Evolutionary conservation across 352 stramenopile species (phyloP), one percentile per base, ranked within the genome.

Genomic region (Plasmopara muralis): DNA sequence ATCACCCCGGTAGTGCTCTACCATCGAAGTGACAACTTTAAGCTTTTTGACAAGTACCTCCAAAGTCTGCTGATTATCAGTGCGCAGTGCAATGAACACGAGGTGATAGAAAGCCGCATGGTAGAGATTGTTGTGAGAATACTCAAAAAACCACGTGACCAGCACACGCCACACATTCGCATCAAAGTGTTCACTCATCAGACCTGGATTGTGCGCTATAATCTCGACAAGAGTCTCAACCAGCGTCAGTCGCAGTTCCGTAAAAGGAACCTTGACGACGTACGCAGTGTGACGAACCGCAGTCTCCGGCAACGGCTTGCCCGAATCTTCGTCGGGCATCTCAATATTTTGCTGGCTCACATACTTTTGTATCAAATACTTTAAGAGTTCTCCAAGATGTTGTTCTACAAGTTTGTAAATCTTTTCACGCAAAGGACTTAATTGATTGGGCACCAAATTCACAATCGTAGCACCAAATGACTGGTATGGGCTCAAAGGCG

Each of bases 71-170:
- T 91, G 75, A 48, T 95, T 86, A 50, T 96, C 86, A 16, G 81
- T 88, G 45, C 83, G 83, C 47, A 96, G 58, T 12, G 81, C 80
- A 60, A 93, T 85, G 57, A 95, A 92, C 25, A 96, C 70, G 25
- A 96, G 70, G 57, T 93, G 85, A 62, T 94, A 95, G 45, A 96
- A 96, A 18, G 83, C 70, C 28, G 77, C 77, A 53, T 95, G 85
- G 51, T 95, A 96, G 53, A 96, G 35, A 54, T 95, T 96, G 62
- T 92, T 96, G 76, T 96, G 83, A 30, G 82, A 77, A 63, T 95
- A 96, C 68, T 94, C 81, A 43, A 95, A 91, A 60, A 96, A 95
- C 87, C 87, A 96, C 33, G 66, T 68, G 28, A 90, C 70, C 44
- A 96, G 60, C 29, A 93, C 78, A 35, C 82, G 80, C 87, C 87